phyloP scores from a whole-genome alignment of 2,329 filamentous ascomycete species.

The Cytospora leucostoma region DNA sequence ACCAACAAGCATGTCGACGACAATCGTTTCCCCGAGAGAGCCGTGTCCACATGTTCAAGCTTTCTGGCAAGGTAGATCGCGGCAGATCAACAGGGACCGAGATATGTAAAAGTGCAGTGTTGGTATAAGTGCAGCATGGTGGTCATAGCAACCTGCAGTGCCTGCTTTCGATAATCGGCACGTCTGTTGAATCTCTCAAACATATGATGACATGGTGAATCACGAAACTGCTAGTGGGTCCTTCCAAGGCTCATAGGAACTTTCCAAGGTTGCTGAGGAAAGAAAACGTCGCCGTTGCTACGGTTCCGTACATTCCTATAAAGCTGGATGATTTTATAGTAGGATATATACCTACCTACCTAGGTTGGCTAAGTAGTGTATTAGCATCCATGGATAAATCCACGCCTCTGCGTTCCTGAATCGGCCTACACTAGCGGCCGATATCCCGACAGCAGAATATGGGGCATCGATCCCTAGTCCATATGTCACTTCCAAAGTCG shows the following conservation, averaged over 20 bases:
- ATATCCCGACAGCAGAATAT: slow-evolving; percentile 12
- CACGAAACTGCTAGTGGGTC: neutral
- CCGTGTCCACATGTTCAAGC: slow-evolving; percentile 3
- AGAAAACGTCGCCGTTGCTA: neutral
- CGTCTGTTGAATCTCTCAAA: neutral
- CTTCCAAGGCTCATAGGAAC: neutral
- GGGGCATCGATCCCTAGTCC: slow-evolving; percentile 15
- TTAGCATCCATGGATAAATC: too few relatives aligned
- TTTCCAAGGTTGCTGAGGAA: neutral
- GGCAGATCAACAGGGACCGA: slow-evolving; percentile 17
- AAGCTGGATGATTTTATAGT: too few relatives aligned
- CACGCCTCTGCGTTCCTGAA: too few relatives aligned
- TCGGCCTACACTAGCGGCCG: slow-evolving; percentile 8
- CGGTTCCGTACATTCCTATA: too few relatives aligned
- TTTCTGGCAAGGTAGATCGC: slow-evolving; percentile 5
- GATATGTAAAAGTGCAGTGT: neutral
- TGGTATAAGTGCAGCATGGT: neutral
- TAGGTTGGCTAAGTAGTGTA: too few relatives aligned
- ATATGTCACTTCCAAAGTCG: neutral
- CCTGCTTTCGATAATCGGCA: neutral
- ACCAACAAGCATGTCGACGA: too few relatives aligned
- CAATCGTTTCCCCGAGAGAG: slow-evolving; percentile 1
- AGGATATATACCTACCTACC: too few relatives aligned
- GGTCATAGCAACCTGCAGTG: neutral
- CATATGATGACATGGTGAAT: neutral